Evolutionary conservation across 2,329 filamentous ascomycete species (phyloP), one percentile per base, ranked within the genome.

Genomic region (Daldinia eschscholtzii): DNA sequence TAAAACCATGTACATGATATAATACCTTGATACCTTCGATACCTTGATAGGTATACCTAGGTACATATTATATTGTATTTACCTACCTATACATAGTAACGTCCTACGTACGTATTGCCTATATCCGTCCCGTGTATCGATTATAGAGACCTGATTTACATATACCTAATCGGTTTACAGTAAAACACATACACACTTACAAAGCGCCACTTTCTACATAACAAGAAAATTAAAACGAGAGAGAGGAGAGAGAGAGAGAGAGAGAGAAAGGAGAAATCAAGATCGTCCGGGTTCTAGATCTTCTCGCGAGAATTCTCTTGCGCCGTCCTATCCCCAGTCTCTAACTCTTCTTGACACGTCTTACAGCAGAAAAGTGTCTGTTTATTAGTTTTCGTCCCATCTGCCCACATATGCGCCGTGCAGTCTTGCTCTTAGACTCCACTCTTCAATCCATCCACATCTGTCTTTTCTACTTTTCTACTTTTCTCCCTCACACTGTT

Each of bases 321-420:
- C 60, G 37, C 62, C 65, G 39, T 62, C 62, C 63, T 66, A 66
- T 69, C 60, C 63, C 44, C 55, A 67, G 67, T 65, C 57, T 70
- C 60, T 59, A 67, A 56, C 59, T 57, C 53, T 64, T 61, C 65
- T 64, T 72, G 65, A 68, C 67, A 72, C 70, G 71, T 73, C 70
- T 73, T 68, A 73, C 71, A 72, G 39, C 71, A 70, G 71, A 67
- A 64, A 65, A 65, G 60, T 48, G 57, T 70, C 58, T 70, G 64
- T 64, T 69, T 66, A 66, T 73, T 69, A 69, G 70, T 72, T 71
- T 71, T 73, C 71, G 71, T 72, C 65, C 67, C 59, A 57, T 61
- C 65, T 67, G 50, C 65, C 65, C 66, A 70, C 68, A 64, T 70
- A 72, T 72, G 70, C 69, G 66, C 69, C 66, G 66, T 71, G 55